Percentiles rank a stretch among this genome's conserved stretches.
These are phyloP conservation scores for Amyloporia xantha DNA, from an alignment of 768 basidiomycete species.

Conservation along the genomic window DNA sequence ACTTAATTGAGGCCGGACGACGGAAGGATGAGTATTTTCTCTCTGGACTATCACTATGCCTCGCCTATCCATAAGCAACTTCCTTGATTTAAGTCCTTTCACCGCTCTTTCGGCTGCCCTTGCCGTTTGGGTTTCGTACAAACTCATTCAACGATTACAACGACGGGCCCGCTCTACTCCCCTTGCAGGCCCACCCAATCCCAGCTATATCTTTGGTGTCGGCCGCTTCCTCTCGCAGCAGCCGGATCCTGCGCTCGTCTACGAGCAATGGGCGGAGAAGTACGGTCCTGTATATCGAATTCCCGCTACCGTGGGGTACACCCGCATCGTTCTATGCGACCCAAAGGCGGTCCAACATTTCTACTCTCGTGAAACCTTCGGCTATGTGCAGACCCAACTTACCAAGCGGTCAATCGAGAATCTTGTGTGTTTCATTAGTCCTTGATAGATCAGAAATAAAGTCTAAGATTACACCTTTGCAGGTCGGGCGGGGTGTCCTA, in stretches of 20 bases:
- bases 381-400: slow-evolving; percentile 36
- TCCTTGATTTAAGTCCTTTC: too few species aligned
- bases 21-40: too few species aligned
- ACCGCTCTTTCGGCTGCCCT: neutral
- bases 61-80: too few species aligned
- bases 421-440: slow-evolving; percentile 23
- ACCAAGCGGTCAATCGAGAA: slow-evolving; percentile 29
- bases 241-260: slow-evolving; percentile 27
- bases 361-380: slow-evolving; percentile 42
- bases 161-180: slow-evolving; percentile 23
- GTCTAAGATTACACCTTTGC: neutral
- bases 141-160: slow-evolving; percentile 9
- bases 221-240: slow-evolving; percentile 22
- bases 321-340: slow-evolving; percentile 18
- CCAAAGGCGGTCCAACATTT: slow-evolving; percentile 45
- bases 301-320: slow-evolving; percentile 21
- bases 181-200: slow-evolving; percentile 37
- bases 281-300: slow-evolving; percentile 43
- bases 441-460: neutral
- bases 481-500: slow-evolving; percentile 31
- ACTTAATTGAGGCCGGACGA: too few species aligned
- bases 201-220: slow-evolving; percentile 38
- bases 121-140: slow-evolving; percentile 15
- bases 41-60: too few species aligned
- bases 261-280: slow-evolving; percentile 40